Base-by-base conservation (phyloP, 2,329 filamentous ascomycete species). In the Monosporascus ibericus region DNA sequence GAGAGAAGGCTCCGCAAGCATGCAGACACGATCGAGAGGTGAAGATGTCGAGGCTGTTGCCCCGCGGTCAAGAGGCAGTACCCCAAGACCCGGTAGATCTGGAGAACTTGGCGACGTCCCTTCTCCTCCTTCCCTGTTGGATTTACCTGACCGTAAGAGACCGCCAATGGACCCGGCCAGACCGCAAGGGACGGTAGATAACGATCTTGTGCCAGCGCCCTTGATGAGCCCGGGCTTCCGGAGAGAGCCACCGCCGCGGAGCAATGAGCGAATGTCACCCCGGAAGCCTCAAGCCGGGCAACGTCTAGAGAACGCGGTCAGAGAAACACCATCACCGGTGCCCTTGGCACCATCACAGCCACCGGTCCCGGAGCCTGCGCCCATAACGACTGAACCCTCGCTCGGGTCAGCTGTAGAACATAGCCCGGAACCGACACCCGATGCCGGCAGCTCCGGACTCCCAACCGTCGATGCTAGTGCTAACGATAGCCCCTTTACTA, bases 161-260 rank as follows among this genome's bases (percentile, higher is more conserved):
- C 85, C 85, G 2, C 82, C 84, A 0, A 86, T 88, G 82, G 80
- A 85, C 54, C 77, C 79, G 7, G 68, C 78, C 6, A 72, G 80
- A 34, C 79, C 79, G 7, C 72, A 75, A 48, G 75, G 69, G 47
- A 57, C 63, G 40, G 65, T 64, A 15, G 75, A 84, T 57, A 75
- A 74, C 47, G 77, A 80, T 49, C 67, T 84, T 37, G 79, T 84
- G 3, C 81, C 81, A 6, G 80, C 79, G 3, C 81, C 81, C 5
- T 62, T 84, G 42, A 79, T 80, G 69, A 82, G 78, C 58, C 75
- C 76, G 25, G 67, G 66, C 7, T 66, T 68, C 51, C 76, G 75
- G 46, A 72, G 70, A 56, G 76, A 79, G 24, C 80, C 75, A 52
- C 75, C 76, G 0, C 80, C 79, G 1, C 72, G 80, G 67, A 77